Conservation (phyloP, 2,329 filamentous ascomycete genomes). For the Colletotrichum scovillei region DNA sequence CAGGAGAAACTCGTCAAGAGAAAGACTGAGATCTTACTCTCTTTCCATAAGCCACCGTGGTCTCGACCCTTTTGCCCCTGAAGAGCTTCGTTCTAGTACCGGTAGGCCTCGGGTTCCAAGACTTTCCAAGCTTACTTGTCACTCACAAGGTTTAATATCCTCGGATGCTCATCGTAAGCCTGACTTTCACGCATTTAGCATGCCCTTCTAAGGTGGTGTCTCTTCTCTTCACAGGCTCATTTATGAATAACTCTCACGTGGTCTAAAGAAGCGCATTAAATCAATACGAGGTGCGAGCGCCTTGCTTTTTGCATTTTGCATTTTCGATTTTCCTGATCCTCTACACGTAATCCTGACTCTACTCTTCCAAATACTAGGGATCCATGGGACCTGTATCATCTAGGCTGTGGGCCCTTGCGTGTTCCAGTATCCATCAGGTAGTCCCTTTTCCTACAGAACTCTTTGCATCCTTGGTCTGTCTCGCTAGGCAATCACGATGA, state of each 20-base stretch:
- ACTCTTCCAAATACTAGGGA: conserved; percentile 1
- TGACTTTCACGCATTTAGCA: background rate
- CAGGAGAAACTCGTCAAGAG: background rate
- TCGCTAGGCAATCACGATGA: background rate
- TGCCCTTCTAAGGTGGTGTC: background rate
- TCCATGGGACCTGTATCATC: background rate
- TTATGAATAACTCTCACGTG: background rate
- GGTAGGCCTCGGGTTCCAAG: background rate
- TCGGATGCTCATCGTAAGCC: background rate
- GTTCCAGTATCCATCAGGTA: background rate
- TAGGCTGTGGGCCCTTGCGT: background rate
- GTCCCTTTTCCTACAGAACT: background rate
- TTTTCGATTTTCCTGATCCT: conserved; percentile 9
- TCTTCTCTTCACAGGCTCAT: background rate
- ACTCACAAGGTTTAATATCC: background rate
- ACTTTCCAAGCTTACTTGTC: background rate
- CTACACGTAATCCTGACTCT: conserved; percentile 12
- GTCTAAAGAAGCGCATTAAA: background rate
- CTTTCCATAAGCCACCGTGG: background rate
- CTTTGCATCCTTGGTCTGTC: background rate
- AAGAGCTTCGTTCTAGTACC: background rate
- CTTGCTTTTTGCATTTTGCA: background rate
- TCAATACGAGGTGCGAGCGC: background rate
- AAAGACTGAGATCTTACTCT: background rate
- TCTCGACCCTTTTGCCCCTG: background rate